phyloP scores from a whole-genome alignment of 306 rosid species.

The Rubus parviflorus region DNA sequence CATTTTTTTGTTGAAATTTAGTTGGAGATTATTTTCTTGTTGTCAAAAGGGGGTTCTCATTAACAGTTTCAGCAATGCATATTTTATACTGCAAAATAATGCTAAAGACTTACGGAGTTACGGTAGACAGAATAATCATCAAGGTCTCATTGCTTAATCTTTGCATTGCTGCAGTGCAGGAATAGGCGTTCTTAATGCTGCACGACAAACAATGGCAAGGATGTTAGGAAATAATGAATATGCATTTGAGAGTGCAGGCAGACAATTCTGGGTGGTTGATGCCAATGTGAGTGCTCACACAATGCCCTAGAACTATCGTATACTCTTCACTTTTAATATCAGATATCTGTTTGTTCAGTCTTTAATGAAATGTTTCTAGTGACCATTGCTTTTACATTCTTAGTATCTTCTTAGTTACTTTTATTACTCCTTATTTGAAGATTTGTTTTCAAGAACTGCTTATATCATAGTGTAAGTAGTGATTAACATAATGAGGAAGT shows the following conservation, averaged over 20 bases:
- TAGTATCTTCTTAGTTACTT: not conserved
- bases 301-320: not conserved
- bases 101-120: constrained; percentile 7
- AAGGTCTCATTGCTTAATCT: constrained; percentile 29
- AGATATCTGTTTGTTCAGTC: not conserved
- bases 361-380: not conserved
- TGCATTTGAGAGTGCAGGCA: constrained; percentile 82
- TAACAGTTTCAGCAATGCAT: not conserved
- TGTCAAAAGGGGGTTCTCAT: not conserved
- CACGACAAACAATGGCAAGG: constrained; percentile 98
- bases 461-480: not conserved
- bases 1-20: not conserved
- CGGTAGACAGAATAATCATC: constrained; percentile 7
- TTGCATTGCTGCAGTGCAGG: constrained; percentile 82
- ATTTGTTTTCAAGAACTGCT: not conserved
- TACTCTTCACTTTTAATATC: not conserved
- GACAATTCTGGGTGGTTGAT: constrained; percentile 99
- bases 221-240: constrained; percentile 89
- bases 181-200: constrained; percentile 88
- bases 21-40: not conserved
- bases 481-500: not conserved
- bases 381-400: not conserved
- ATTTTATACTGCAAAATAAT: constrained; percentile 13
- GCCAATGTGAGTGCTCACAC: constrained; percentile 58
- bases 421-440: not conserved